Conservation (phyloP, 495 filamentous ascomycete species). For the Penicillium paxilli region DNA sequence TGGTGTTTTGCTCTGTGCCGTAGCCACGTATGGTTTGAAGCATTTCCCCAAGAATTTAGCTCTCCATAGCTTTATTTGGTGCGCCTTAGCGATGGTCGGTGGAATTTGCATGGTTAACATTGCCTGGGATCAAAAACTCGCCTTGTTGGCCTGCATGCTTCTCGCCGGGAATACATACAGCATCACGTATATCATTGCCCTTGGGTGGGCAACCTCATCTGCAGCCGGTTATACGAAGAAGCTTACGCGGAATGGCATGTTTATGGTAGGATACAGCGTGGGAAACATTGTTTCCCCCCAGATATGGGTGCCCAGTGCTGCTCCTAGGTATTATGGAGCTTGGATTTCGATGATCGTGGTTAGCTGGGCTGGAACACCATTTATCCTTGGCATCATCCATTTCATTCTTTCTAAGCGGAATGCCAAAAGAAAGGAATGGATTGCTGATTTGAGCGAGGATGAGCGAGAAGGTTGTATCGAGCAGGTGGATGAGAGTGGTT, state of each 20-base stretch:
- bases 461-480: background rate
- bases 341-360: constrained; percentile 27
- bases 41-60: background rate
- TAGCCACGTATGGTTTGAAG: background rate
- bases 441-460: background rate
- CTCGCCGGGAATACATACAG: constrained; percentile 22
- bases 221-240: constrained; percentile 26
- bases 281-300: constrained; percentile 24
- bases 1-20: constrained; percentile 8
- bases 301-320: constrained; percentile 20
- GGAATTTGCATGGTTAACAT: constrained; percentile 29
- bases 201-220: constrained; percentile 22
- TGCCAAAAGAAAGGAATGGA: constrained; percentile 7
- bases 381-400: constrained; percentile 18
- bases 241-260: constrained; percentile 21
- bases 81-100: constrained; percentile 28
- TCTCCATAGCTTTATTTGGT: constrained; percentile 12
- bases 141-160: constrained; percentile 21
- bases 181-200: constrained; percentile 25
- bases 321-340: constrained; percentile 21
- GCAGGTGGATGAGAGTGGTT: background rate
- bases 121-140: constrained; percentile 22
- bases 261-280: constrained; percentile 22
- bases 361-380: constrained; percentile 21
- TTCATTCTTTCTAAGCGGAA: constrained; percentile 17